Conservation (phyloP, 371 early-diverging fungal genomes). For the Actinomortierella ambigua region DNA sequence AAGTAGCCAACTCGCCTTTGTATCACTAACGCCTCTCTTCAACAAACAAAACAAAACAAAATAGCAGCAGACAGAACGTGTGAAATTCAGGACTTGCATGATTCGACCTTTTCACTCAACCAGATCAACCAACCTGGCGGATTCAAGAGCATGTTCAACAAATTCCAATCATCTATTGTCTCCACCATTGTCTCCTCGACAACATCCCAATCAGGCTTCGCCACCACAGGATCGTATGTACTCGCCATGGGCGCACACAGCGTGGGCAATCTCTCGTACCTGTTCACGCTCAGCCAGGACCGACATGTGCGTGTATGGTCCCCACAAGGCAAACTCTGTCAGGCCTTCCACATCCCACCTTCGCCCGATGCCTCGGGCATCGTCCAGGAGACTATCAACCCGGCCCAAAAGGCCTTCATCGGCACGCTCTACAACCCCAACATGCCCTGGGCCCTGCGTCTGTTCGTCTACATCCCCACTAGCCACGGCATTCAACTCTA, state of each 20-base stretch:
- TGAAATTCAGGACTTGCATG: constrained; percentile 18
- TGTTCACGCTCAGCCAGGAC: constrained; percentile 32
- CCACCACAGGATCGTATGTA: no score
- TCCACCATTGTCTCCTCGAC: no score
- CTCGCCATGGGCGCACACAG: no score
- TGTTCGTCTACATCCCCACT: constrained; percentile 33
- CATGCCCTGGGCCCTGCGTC: constrained; percentile 36
- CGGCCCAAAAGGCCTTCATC: constrained; percentile 17
- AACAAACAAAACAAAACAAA: no score
- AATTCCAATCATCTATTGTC: constrained; percentile 14
- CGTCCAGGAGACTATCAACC: constrained; percentile 36
- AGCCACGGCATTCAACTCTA: constrained; percentile 29
- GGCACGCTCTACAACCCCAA: constrained; percentile 27
- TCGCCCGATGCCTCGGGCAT: constrained; percentile 26
- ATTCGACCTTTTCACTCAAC: constrained; percentile 12
- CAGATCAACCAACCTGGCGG: constrained; percentile 20
- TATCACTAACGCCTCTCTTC: no score
- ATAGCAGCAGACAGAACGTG: no score
- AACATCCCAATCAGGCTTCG: no score
- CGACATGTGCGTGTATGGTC: constrained; percentile 39
- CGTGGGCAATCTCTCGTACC: no score
- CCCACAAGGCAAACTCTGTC: constrained; percentile 26
- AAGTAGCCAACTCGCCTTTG: no score
- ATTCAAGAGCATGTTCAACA: constrained; percentile 23
- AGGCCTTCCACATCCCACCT: constrained; percentile 13